A percentile compares a stretch with the other conserved stretches of the same genome.
These are phyloP conservation scores for Voacanga thouarsii DNA, from an alignment of 257 asterid species.

Conservation along the genomic window DNA sequence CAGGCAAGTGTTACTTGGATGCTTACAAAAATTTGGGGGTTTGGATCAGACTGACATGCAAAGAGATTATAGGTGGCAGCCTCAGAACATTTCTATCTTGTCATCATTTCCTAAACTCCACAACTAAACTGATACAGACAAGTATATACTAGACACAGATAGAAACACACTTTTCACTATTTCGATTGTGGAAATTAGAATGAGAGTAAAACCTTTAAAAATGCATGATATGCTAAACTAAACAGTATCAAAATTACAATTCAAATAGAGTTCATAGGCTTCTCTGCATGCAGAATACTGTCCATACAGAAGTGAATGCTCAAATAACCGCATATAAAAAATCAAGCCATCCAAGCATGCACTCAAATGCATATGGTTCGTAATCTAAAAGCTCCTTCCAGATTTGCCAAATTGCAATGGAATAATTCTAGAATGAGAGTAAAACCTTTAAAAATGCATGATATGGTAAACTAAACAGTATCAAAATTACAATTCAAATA, in stretches of 20 bases:
- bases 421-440: neutral
- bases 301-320: neutral
- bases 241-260: neutral
- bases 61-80: neutral
- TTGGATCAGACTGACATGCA: conserved; percentile 7
- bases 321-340: neutral
- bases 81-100: neutral
- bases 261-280: neutral
- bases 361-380: neutral
- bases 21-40: neutral
- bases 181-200: neutral
- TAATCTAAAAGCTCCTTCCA: neutral
- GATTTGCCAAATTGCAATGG: neutral
- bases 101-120: conserved; percentile 1
- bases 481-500: neutral
- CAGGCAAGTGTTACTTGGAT: neutral
- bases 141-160: neutral
- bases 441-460: neutral
- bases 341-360: neutral
- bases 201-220: neutral
- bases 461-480: neutral
- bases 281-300: neutral
- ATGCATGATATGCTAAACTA: neutral
- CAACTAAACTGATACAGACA: neutral
- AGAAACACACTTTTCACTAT: neutral